Conservation (phyloP, 2,329 filamentous ascomycete genomes). For the Clonostachys solani region DNA sequence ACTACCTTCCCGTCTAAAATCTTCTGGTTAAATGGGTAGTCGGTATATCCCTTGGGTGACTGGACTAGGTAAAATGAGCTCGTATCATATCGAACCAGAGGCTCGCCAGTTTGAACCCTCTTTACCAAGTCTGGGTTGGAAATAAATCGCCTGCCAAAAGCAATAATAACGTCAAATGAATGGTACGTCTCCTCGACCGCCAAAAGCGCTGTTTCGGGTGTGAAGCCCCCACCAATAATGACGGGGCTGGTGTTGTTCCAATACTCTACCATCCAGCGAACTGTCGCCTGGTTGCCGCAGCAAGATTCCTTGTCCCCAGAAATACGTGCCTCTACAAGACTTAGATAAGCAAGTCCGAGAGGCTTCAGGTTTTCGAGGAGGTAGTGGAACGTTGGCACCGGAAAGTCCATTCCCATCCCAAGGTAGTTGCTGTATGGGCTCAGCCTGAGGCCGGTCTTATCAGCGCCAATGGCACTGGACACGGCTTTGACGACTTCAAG, state of each 20-base stretch:
- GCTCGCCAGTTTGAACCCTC: conserved; percentile 14
- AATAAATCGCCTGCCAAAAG: conserved; percentile 20
- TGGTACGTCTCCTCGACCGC: conserved; percentile 27
- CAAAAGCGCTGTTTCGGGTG: conserved; percentile 42
- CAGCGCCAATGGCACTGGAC: conserved; percentile 34
- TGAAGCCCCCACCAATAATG: conserved; percentile 50
- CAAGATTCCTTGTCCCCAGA: conserved; percentile 31
- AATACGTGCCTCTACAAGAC: conserved; percentile 51
- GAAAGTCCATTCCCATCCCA: conserved; percentile 41
- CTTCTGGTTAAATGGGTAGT: conserved; percentile 22
- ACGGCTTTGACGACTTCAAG: conserved; percentile 45
- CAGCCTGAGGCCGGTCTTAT: conserved; percentile 38
- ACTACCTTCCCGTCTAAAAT: no score
- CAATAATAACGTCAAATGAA: conserved; percentile 37
- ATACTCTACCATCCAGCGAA: conserved; percentile 16
- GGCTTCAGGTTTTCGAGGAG: conserved; percentile 43
- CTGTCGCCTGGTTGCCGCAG: conserved; percentile 29
- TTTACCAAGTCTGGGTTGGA: conserved; percentile 21
- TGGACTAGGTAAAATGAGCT: conserved; percentile 17
- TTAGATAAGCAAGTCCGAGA: conserved; percentile 42
- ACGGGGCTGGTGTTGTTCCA: conserved; percentile 47
- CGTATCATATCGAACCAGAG: conserved; percentile 17
- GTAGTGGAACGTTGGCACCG: conserved; percentile 46
- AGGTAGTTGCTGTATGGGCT: conserved; percentile 47
- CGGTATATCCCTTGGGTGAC: conserved; percentile 20